These are phyloP conservation scores for Poa annua DNA, from an alignment of 176 grass and related monocot genomes.

Conservation along the genomic window DNA sequence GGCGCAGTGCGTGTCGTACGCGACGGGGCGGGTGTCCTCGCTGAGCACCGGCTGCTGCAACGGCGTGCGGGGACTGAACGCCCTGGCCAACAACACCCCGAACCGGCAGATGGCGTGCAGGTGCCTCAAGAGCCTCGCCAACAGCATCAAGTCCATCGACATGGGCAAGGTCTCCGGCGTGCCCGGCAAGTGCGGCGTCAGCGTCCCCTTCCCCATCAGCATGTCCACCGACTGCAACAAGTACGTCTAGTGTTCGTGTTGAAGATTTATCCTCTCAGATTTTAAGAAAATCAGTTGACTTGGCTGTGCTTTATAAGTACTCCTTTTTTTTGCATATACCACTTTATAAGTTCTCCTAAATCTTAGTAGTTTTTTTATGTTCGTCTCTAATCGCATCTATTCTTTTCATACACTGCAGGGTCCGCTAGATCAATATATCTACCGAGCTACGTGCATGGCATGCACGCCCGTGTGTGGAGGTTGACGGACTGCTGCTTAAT, in stretches of 20 bases:
- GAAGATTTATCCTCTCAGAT: not conserved
- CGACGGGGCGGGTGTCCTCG: not conserved
- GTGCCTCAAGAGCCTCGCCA: conserved; percentile 46
- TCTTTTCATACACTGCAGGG: not conserved
- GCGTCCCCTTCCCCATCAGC: conserved; percentile 49
- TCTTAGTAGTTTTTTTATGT: too few species aligned
- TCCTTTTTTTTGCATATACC: too few species aligned
- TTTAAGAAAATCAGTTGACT: too few species aligned
- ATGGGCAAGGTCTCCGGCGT: conserved; percentile 35
- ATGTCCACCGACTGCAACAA: conserved; percentile 61
- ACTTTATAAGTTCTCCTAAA: too few species aligned
- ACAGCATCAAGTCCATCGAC: conserved; percentile 29
- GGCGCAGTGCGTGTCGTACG: conserved; percentile 51
- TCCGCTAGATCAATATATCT: not conserved
- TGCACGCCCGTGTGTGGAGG: not conserved
- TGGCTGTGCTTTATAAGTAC: too few species aligned
- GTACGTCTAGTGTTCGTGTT: conserved; percentile 19
- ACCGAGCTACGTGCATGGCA: not conserved
- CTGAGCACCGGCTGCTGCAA: conserved; percentile 19
- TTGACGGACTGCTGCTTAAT: not conserved
- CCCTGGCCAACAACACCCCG: not conserved
- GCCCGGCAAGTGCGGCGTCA: conserved; percentile 54
- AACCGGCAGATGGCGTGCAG: conserved; percentile 40
- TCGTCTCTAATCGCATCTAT: not conserved
- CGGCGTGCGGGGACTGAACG: conserved; percentile 46